Evolutionary conservation across 306 rosid genomes (phyloP).

Genomic region (Biancaea sappan): DNA sequence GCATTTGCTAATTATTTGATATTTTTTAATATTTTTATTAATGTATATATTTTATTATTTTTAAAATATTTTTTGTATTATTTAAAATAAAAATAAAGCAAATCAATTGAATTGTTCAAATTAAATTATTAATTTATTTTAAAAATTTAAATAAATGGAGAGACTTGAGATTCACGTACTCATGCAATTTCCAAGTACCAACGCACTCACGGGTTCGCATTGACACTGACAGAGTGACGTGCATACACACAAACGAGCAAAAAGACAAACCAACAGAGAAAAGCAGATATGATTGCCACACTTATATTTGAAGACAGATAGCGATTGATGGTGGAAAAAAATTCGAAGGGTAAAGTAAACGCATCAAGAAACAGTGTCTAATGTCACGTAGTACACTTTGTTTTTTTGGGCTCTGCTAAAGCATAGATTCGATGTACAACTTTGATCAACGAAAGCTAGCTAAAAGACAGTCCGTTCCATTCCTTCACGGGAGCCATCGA

Average conservation of each 20-base stretch:
- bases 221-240: conserved; percentile 28
- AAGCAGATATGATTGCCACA: neutral
- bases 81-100: no score
- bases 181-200: conserved; percentile 20
- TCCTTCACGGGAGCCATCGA: neutral
- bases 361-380: neutral
- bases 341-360: neutral
- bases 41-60: no score
- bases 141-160: neutral
- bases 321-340: neutral
- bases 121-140: no score
- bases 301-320: neutral
- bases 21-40: no score
- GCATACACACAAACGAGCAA: conserved; percentile 29
- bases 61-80: no score
- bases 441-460: conserved; percentile 22
- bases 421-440: conserved; percentile 25
- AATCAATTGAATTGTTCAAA: no score
- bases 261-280: conserved; percentile 27
- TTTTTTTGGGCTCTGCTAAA: neutral
- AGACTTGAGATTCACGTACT: neutral
- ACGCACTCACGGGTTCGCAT: conserved; percentile 43
- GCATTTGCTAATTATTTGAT: no score
- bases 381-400: neutral
- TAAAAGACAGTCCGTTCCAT: neutral